phyloP scores from a whole-genome alignment of 352 stramenopile genomes.

The Globisporangium camurandrum region DNA sequence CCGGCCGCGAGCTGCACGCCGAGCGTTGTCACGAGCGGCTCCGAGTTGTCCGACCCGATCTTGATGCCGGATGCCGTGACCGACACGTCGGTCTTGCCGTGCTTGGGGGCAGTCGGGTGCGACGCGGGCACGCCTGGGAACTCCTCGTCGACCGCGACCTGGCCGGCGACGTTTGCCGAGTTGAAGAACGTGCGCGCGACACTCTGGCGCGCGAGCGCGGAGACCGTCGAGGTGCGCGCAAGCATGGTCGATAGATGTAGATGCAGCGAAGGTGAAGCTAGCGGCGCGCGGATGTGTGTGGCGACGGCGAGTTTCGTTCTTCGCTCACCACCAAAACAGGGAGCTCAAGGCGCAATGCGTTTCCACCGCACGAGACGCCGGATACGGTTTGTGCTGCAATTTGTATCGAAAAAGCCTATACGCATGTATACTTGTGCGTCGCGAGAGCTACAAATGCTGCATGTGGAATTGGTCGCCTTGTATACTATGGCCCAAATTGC shows the following conservation, averaged over 20 bases:
- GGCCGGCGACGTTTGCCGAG: constrained; percentile 47
- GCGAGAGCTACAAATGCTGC: background rate
- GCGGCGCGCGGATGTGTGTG: background rate
- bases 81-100: constrained; percentile 27
- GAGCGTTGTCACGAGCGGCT: constrained; percentile 43
- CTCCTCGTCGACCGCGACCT: constrained; percentile 51
- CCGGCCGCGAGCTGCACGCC: constrained; percentile 58
- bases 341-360: background rate
- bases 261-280: background rate
- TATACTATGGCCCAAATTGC: no score
- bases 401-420: no score
- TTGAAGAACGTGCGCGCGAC: constrained; percentile 53
- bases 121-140: constrained; percentile 44
- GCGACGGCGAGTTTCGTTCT: constrained; percentile 19
- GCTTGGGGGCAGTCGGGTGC: constrained; percentile 25
- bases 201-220: constrained; percentile 21
- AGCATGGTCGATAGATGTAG: constrained; percentile 13
- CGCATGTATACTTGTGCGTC: no score
- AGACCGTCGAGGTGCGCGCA: constrained; percentile 24
- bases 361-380: background rate
- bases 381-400: background rate
- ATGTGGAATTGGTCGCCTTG: no score
- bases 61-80: constrained; percentile 39
- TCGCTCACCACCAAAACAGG: constrained; percentile 30
- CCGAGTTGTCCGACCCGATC: constrained; percentile 51